Evolutionary conservation across 2,329 filamentous ascomycete genomes (phyloP).

Genomic region (Fusarium continuum): DNA sequence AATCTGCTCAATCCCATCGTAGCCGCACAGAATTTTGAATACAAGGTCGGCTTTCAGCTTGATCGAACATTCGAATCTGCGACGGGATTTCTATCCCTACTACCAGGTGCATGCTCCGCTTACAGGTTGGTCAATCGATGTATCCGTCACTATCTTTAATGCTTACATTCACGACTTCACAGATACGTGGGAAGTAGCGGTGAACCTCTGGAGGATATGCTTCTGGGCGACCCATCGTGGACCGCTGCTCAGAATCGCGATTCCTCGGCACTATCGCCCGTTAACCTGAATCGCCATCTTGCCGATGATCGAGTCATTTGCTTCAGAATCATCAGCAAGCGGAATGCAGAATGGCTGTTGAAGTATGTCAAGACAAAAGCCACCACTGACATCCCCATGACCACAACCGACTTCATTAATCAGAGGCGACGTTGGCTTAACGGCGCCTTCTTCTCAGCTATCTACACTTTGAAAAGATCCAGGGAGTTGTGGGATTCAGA

Average conservation of each 20-base stretch:
- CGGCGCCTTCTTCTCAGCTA: background rate
- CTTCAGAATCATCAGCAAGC: slow-evolving; percentile 2
- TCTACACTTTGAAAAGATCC: slow-evolving; percentile 3
- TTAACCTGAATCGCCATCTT: background rate
- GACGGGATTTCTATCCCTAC: background rate
- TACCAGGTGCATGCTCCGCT: background rate
- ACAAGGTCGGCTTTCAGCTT: slow-evolving; percentile 1
- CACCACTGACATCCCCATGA: background rate
- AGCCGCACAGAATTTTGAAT: background rate
- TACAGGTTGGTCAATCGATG: slow-evolving; percentile 1
- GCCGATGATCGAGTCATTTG: slow-evolving; percentile 4
- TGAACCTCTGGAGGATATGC: background rate
- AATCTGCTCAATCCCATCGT: slow-evolving; percentile 1
- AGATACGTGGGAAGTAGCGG: background rate
- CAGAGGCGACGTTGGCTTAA: slow-evolving; percentile 5
- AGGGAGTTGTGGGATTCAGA: background rate
- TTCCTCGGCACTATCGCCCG: background rate
- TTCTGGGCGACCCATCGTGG: slow-evolving; percentile 9
- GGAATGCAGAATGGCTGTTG: background rate
- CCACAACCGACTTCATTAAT: background rate
- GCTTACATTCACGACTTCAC: accelerated
- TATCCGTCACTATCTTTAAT: no score
- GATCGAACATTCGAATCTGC: slow-evolving; percentile 3
- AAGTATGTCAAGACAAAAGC: background rate
- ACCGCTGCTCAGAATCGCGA: background rate